Base-by-base conservation (phyloP, 2,329 filamentous ascomycete genomes). In the Colletotrichum ledebouriae region DNA sequence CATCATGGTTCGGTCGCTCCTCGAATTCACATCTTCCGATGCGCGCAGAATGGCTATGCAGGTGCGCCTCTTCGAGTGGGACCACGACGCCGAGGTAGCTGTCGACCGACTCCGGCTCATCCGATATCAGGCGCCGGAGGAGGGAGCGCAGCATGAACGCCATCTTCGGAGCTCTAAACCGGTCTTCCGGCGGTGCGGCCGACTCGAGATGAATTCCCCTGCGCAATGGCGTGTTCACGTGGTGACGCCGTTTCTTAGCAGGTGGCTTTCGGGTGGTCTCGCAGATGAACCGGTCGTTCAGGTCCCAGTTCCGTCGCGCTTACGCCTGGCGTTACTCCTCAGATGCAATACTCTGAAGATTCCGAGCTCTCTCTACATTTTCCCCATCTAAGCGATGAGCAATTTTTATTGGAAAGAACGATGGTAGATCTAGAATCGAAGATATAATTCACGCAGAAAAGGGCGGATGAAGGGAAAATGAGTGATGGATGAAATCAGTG, bases 11-110 rank as follows among this genome's bases (percentile, higher is more conserved):
- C 25, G 75, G 71, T 15, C 72, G 74, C 57, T 79, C 78, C 66
- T 85, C 82, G 64, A 82, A 83, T 69, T 83, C 82, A 60, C 78
- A 77, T 47, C 76, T 77, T 6, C 85, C 83, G 10, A 77, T 79
- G 60, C 85, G 80, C 17, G 84, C 83, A 13, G 84, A 83, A 71
- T 87, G 82, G 73, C 85, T 87, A 75, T 88, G 83, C 50, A 85
- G 79, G 75, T 88, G 86, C 0, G 86, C 86, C 71, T 88, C 80
- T 17, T 86, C 83, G 1, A 89, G 80, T 22, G 86, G 81, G 11
- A 89, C 76, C 17, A 88, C 73, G 39, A 87, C 85, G 71, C 83
- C 83, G 25, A 79, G 71, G 71, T 87, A 88, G 75, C 85, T 78
- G 69, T 84, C 76, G 33, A 84, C 82, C 2, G 85, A 85, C 72